Percentiles rank a stretch among this genome's conserved stretches.
phyloP scores from a whole-genome alignment of 352 stramenopile genomes.

The Pythium chondricola region DNA sequence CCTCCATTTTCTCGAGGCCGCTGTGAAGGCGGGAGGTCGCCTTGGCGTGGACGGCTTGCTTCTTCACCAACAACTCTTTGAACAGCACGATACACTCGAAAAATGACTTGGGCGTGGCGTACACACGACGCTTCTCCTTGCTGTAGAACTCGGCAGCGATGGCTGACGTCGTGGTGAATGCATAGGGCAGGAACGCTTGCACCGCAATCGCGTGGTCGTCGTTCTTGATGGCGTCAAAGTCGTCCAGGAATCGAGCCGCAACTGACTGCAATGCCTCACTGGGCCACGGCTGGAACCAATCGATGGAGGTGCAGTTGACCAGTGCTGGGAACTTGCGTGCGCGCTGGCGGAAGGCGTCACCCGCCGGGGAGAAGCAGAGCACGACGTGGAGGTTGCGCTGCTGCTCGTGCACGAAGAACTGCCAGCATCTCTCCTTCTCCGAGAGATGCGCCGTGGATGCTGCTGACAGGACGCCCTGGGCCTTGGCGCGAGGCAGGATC shows the following conservation, averaged over 20 bases:
- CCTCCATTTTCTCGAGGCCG: conserved; percentile 87
- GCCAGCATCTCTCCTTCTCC: conserved; percentile 92
- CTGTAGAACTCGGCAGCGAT: conserved; percentile 73
- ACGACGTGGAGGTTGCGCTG: conserved; percentile 92
- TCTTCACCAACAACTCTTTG: conserved; percentile 60
- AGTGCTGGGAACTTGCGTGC: conserved; percentile 92
- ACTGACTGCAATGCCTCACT: conserved; percentile 89
- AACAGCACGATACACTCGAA: conserved; percentile 90
- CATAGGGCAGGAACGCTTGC: conserved; percentile 90
- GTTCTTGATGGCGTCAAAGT: conserved; percentile 23
- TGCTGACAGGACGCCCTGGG: conserved; percentile 21
- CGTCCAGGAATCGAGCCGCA: conserved; percentile 74
- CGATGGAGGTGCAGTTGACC: conserved; percentile 92
- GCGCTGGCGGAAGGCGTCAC: conserved; percentile 79
- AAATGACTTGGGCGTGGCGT: conserved; percentile 92
- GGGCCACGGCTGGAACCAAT: conserved; percentile 93
- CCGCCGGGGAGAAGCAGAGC: conserved; percentile 92
- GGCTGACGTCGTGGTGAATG: conserved; percentile 90
- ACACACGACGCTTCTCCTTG: conserved; percentile 82
- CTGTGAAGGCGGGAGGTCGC: conserved; percentile 82
- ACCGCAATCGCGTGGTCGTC: conserved; percentile 61
- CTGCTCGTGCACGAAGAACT: conserved; percentile 89
- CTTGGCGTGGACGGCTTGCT: conserved; percentile 46
- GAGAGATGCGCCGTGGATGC: conserved; percentile 15
- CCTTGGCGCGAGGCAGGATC: conserved; percentile 81